Conservation (phyloP, 2,329 filamentous ascomycete species). For the Seiridium unicorne region DNA sequence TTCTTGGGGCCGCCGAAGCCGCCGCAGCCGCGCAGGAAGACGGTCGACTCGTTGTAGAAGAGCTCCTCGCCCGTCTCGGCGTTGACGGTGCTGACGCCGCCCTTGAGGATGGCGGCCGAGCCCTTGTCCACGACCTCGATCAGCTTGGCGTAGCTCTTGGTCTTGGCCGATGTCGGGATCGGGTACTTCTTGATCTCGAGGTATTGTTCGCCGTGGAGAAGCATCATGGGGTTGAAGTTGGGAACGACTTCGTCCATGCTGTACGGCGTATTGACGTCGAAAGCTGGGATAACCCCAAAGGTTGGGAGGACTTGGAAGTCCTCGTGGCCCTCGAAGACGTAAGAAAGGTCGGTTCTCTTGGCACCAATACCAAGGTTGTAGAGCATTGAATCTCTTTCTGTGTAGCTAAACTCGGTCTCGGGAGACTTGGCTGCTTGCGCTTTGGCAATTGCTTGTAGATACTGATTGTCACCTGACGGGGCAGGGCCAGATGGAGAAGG, state of each 20-base stretch:
- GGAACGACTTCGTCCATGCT: constrained; percentile 80
- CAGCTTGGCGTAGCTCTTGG: constrained; percentile 74
- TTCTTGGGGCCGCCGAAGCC: constrained; percentile 86
- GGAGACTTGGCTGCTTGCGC: constrained; percentile 54
- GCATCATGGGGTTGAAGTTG: constrained; percentile 98
- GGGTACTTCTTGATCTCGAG: constrained; percentile 92
- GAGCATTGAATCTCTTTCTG: constrained; percentile 84
- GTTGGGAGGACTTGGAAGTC: constrained; percentile 93
- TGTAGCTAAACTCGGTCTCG: constrained; percentile 77
- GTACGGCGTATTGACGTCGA: constrained; percentile 80
- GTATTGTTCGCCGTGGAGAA: constrained; percentile 97
- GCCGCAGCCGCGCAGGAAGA: constrained; percentile 88
- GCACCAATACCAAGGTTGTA: constrained; percentile 96
- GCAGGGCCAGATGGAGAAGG: neutral
- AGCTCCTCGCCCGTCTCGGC: constrained; percentile 83
- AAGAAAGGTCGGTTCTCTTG: constrained; percentile 81
- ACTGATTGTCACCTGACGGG: constrained; percentile 48
- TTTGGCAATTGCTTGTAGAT: constrained; percentile 75
- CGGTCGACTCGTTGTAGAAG: constrained; percentile 95
- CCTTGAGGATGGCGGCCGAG: constrained; percentile 78
- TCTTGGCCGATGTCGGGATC: constrained; percentile 77
- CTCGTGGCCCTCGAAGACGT: constrained; percentile 87
- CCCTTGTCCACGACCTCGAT: constrained; percentile 98
- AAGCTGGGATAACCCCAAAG: constrained; percentile 95
- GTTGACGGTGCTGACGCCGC: constrained; percentile 78